Conservation (phyloP, 2,329 filamentous ascomycete species). For the Dactylellina haptotyla region DNA sequence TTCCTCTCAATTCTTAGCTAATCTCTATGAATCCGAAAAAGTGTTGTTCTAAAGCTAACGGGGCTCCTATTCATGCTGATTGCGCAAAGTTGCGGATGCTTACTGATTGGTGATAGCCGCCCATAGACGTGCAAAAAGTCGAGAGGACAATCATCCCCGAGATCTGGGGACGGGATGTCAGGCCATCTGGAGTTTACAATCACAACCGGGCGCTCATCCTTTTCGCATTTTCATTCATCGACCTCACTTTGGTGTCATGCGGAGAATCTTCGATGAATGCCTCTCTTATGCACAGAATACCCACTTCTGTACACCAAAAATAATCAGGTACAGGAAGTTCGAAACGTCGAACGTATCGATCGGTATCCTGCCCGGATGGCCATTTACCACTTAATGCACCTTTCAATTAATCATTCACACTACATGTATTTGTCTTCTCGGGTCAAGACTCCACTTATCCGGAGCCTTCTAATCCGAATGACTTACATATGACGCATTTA, state of each 20-base stretch:
- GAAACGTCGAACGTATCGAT: constrained; percentile 52
- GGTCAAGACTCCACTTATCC: constrained; percentile 35
- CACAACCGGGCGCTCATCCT: not conserved
- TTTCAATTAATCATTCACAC: constrained; percentile 9
- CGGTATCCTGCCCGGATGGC: constrained; percentile 14
- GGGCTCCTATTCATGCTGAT: not conserved
- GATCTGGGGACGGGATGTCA: not conserved
- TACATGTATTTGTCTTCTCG: constrained; percentile 7
- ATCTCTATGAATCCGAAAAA: not conserved
- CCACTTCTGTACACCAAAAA: constrained; percentile 38
- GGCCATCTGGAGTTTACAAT: not conserved
- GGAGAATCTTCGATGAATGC: constrained; percentile 26
- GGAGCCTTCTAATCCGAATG: constrained; percentile 35
- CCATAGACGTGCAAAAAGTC: not conserved
- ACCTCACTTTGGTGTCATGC: constrained; percentile 5
- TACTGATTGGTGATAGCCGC: not conserved
- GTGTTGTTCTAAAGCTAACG: not conserved
- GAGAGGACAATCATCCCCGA: not conserved
- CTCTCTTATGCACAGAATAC: constrained; percentile 17
- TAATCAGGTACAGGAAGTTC: constrained; percentile 42
- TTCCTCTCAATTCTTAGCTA: constrained; percentile 2
- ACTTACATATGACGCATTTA: constrained; percentile 51
- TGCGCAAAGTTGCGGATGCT: not conserved
- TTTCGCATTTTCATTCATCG: constrained; percentile 7
- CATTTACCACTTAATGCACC: constrained; percentile 31